Base-by-base conservation (phyloP, 2,329 filamentous ascomycete genomes). In the Diaporthe capsici region DNA sequence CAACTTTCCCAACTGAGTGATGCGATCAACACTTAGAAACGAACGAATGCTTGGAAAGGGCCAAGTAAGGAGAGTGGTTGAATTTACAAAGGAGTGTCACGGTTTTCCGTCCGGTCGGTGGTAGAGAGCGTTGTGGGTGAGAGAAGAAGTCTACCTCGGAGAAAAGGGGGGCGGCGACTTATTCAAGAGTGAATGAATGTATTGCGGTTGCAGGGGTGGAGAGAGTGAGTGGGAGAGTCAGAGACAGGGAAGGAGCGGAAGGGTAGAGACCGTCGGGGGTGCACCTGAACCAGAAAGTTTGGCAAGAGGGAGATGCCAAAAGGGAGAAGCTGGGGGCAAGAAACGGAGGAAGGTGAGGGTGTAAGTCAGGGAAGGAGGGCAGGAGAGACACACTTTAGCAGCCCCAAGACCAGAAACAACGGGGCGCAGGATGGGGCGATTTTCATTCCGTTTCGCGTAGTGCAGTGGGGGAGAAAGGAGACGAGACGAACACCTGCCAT, bases 11-110 rank as follows among this genome's bases (percentile, higher is more conserved):
- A 74, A 74, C 74, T 58, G 72, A 73, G 72, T 67, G 76, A 73
- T 77, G 76, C 76, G 76, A 75, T 76, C 75, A 76, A 76, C 75
- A 77, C 76, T 73, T 72, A 31, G 67, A 71, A 76, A 65, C 42
- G 71, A 77, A 73, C 55, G 74, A 25, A 70, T 71, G 39, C 20
- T 55, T 63, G 13, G n/a, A 71, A 39, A 25, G 13, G 15, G 28
- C 47, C 73, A 76, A 72, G 70, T 72, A 73, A 55, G 71, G 71
- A 65, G 49, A 72, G 70, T 73, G 58, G 55, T 42, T 47, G 37
- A 25, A 22, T 51, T 73, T 34, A 63, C 60, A 73, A 73, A 73
- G n/a, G 71, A 73, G 58, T 65, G 71, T 73, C 57, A 67, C 63
- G 51, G 71, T 67, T 72, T 25, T 55, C 68, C 49, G 73, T 73